Evolutionary conservation across 23 red algal genomes (phyloP), one percentile per base, ranked within the genome.

Genomic region (Chondrus crispus): DNA sequence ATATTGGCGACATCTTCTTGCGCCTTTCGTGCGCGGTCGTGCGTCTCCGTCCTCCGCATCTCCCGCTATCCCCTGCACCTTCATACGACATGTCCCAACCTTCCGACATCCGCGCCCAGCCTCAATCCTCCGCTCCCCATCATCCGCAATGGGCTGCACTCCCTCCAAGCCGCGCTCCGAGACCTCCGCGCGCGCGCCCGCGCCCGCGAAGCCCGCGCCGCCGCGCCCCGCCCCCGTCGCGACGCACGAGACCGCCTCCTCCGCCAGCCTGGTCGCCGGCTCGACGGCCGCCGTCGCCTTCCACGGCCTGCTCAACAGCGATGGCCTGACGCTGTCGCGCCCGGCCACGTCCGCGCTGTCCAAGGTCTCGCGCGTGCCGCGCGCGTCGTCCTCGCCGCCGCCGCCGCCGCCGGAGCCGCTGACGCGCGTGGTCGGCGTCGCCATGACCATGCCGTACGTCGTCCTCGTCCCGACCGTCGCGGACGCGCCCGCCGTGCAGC

Each of bases 361-460:
- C 42, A 32, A 64, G 2, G 53, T 66, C 2, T 13, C 62, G 1
- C 80, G 80, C 11, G 62, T 57, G 20, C 4, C 48, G 9, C 52
- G 45, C 3, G 53, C 49, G 3, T 26, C 37, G 9, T 51, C 9
- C 16, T 18, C 53, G 5, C 60, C 48, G 33, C 6, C 36, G 5
- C 18, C 46, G 3, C 86, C 9, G 1, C 7, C 48, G 7, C 33
- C 42, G 24, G 60, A 24, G 6, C 50, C 42, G 5, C 7, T 90
- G 5, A n/a, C 74, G 36, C 50, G 60, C 49, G 75, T 84, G 6
- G 22, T 26, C 13, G 90, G 90, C 36, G 90, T 85, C 66, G 90
- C 90, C 46, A 93, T 93, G 90, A 93, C 90, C 81, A 82, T 93
- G 75, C 80, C 77, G 1, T 93, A 85, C 30, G 62, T 51, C 20